Percentiles rank a stretch among this genome's conserved stretches.
These are phyloP conservation scores for Curvularia spicifera DNA, from an alignment of 2,329 filamentous ascomycete species.

Conservation along the genomic window DNA sequence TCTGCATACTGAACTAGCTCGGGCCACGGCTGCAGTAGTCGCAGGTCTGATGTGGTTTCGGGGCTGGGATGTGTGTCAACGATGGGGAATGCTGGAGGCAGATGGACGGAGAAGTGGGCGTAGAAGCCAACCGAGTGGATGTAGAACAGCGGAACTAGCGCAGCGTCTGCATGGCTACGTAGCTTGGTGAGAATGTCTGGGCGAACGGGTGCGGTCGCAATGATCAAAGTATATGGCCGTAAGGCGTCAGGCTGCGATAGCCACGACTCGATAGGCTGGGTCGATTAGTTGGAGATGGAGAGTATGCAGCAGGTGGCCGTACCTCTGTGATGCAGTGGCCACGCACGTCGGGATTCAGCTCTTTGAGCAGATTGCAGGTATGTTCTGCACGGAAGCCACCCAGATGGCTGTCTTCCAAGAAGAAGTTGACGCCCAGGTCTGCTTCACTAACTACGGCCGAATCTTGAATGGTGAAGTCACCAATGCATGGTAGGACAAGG, in stretches of 20 bases:
- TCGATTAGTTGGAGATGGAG: slow-evolving; percentile 16
- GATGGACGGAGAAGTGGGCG: slow-evolving; percentile 79
- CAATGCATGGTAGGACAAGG: slow-evolving; percentile 90
- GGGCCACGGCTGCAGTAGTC: slow-evolving; percentile 84
- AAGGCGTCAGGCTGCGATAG: slow-evolving; percentile 50
- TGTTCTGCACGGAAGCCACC: slow-evolving; percentile 80
- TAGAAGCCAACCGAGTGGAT: slow-evolving; percentile 93
- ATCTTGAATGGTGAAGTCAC: slow-evolving; percentile 89
- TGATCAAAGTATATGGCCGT: slow-evolving; percentile 63
- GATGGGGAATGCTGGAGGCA: slow-evolving; percentile 84
- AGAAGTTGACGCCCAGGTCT: slow-evolving; percentile 96
- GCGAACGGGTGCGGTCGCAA: slow-evolving; percentile 66
- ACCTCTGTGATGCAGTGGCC: slow-evolving; percentile 72
- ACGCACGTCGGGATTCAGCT: slow-evolving; percentile 91
- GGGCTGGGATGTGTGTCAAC: slow-evolving; percentile 95
- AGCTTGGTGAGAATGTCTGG: slow-evolving; percentile 59
- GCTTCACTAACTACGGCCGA: slow-evolving; percentile 75
- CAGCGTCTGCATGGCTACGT: slow-evolving; percentile 57
- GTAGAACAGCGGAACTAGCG: slow-evolving; percentile 76
- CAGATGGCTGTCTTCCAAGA: slow-evolving; percentile 79
- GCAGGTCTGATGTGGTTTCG: slow-evolving; percentile 81
- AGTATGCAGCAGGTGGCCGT: slow-evolving; percentile 9
- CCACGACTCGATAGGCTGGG: slow-evolving; percentile 55
- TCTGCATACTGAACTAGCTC: slow-evolving; percentile 73
- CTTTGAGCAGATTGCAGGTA: slow-evolving; percentile 76